Evolutionary conservation across 371 early-diverging fungal species (phyloP), one percentile per base, ranked within the genome.

Genomic region (Rhizopus stolonifer): DNA sequence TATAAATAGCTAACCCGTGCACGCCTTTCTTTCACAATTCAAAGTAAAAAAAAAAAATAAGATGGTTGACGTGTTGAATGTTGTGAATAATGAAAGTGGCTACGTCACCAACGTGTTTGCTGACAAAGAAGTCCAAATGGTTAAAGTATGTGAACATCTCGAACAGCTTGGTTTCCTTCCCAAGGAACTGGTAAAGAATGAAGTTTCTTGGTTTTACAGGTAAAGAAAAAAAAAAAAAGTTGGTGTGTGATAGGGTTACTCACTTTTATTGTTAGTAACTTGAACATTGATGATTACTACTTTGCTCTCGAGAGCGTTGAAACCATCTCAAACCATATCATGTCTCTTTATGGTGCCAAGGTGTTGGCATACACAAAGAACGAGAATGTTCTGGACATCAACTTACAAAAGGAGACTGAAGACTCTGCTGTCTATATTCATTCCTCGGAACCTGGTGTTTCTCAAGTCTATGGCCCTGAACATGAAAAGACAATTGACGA

Each of bases 261-360:
- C n/a, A n/a, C n/a, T n/a, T n/a, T n/a, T n/a, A n/a, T n/a, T n/a
- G n/a, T 11, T 70, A 92, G 92, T 24, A 91, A 95, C 69, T 86
- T 98, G 29, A 97, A 97, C 57, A 95, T 98, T 60, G 98, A 98
- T 69, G 97, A 97, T 81, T 87, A 88, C 84, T 98, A 98, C 84
- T 98, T 98, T 77, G 84, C 87, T 67, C 77, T 88, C 32, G 97
- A 97, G 77, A 77, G 81, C 17, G 88, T 93, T 38, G 92, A 92
- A 48, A 87, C 91, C 26, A 93, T 97, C 57, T 97, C 95, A 38
- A 88, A 91, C 65, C 98, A 97, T 78, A 93, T 98, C 72, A 87
- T 93, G 76, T 87, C 96, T 29, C 81, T 98, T 23, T 98, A 96
- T 67, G 96, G 91, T 52, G 91, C 96, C 34, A 92, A 95, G 82